Evolutionary conservation across 345 rosid genomes (phyloP).

Genomic region (Atalantia buxifolia): DNA sequence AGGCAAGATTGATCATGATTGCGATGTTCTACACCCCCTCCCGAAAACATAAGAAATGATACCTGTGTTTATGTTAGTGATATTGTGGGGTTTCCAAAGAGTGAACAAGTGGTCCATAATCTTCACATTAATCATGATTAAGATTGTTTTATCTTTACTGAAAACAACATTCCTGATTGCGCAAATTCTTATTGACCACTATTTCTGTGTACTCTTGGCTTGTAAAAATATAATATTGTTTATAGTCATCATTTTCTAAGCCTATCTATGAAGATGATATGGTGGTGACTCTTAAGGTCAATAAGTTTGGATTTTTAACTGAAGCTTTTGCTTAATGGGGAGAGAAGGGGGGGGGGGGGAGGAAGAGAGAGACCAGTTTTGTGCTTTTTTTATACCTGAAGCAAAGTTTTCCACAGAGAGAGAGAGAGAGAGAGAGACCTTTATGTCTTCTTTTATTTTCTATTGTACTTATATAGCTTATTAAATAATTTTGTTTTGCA

Average conservation of each 20-base stretch:
- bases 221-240: not conserved
- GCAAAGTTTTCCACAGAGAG: no score
- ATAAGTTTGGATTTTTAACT: not conserved
- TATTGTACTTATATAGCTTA: not conserved
- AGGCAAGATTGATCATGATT: not conserved
- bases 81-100: not conserved
- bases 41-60: not conserved
- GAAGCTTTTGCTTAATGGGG: not conserved
- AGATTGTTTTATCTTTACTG: not conserved
- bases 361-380: not conserved
- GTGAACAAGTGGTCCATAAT: not conserved
- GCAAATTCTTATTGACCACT: not conserved
- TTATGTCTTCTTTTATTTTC: not conserved
- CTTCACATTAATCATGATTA: not conserved
- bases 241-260: not conserved
- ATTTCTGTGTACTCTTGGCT: not conserved
- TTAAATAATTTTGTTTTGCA: not conserved
- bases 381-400: no score
- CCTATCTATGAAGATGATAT: not conserved
- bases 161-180: not conserved
- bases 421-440: not conserved
- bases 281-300: no score
- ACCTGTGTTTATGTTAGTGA: not conserved
- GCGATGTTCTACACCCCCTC: not conserved
- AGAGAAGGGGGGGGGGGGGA: not conserved